phyloP scores from a whole-genome alignment of 768 basidiomycete genomes.

The Phylloporus sp. region DNA sequence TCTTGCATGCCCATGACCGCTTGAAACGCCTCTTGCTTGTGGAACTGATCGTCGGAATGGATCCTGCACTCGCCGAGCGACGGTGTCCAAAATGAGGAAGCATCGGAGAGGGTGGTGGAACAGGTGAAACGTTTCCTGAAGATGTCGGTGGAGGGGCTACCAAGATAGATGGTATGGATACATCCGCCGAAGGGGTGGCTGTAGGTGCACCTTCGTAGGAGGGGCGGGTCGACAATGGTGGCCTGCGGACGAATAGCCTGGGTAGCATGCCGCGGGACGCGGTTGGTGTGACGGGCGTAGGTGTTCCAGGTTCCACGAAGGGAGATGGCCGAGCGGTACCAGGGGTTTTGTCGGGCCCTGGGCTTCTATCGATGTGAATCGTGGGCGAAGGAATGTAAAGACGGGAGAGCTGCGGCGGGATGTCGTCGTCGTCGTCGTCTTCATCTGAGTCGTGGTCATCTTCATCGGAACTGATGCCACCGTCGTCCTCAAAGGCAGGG shows the following conservation, averaged over 20 bases:
- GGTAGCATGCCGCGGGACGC: conserved; percentile 28
- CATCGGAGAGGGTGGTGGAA: conserved; percentile 22
- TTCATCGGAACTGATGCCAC: conserved; percentile 58
- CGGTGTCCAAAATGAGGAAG: conserved; percentile 24
- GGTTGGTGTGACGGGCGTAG: conserved; percentile 29
- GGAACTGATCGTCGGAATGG: conserved; percentile 20
- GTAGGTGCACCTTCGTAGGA: conserved; percentile 25
- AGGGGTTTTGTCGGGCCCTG: conserved; percentile 17
- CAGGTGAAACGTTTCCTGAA: conserved; percentile 8
- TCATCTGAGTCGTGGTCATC: conserved; percentile 35
- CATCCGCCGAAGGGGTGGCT: conserved; percentile 1
- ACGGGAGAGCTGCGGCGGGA: conserved; percentile 26
- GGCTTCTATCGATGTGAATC: conserved; percentile 18
- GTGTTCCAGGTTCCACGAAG: conserved; percentile 14
- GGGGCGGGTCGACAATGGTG: conserved; percentile 27
- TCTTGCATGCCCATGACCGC: conserved; percentile 39
- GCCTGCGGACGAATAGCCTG: conserved; percentile 35
- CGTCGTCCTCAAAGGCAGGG: conserved; percentile 71
- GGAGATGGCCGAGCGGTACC: conserved; percentile 24
- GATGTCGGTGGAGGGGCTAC: conserved; percentile 12
- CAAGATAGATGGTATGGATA: conserved; percentile 7
- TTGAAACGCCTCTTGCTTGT: conserved; percentile 36
- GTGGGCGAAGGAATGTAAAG: conserved; percentile 22
- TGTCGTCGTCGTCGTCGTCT: conserved; percentile 29
- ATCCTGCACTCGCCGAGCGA: conserved; percentile 31